These are phyloP conservation scores for Pythium myriotylum DNA, from an alignment of 352 stramenopile genomes.

Conservation along the genomic window DNA sequence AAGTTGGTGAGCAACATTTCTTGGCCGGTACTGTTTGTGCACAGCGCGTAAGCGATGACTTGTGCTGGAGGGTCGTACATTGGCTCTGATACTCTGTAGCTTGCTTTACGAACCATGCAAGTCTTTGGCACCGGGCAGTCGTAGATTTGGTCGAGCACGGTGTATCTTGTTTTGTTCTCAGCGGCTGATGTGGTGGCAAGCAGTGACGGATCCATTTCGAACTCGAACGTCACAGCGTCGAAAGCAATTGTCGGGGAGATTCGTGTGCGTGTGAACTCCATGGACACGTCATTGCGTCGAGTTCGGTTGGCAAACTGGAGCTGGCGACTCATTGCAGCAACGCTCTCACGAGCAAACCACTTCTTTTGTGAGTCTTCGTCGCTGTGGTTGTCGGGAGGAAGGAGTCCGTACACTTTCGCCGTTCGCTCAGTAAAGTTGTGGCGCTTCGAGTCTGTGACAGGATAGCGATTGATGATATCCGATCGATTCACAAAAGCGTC, in stretches of 20 bases:
- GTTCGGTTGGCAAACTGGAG: background rate
- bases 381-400: background rate
- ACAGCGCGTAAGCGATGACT: too few species aligned
- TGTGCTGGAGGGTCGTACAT: too few species aligned
- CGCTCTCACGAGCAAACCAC: background rate
- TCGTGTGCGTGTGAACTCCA: slow-evolving; percentile 7
- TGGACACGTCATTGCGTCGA: background rate
- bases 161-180: background rate
- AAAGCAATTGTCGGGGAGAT: slow-evolving; percentile 19
- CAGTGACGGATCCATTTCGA: slow-evolving; percentile 15
- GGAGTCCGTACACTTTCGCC: background rate
- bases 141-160: background rate
- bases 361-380: background rate
- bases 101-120: background rate
- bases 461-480: slow-evolving; percentile 1
- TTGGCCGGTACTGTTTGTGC: too few species aligned
- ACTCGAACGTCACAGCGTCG: slow-evolving; percentile 22
- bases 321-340: slow-evolving; percentile 1
- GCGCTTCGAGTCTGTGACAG: too few species aligned
- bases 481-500: background rate
- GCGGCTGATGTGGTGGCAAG: background rate
- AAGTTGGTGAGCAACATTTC: too few species aligned
- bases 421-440: background rate
- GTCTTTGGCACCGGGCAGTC: slow-evolving; percentile 1
- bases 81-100: background rate